These are phyloP conservation scores for Chalciporus pseudorubinellus DNA, from an alignment of 768 basidiomycete species.

Conservation along the genomic window DNA sequence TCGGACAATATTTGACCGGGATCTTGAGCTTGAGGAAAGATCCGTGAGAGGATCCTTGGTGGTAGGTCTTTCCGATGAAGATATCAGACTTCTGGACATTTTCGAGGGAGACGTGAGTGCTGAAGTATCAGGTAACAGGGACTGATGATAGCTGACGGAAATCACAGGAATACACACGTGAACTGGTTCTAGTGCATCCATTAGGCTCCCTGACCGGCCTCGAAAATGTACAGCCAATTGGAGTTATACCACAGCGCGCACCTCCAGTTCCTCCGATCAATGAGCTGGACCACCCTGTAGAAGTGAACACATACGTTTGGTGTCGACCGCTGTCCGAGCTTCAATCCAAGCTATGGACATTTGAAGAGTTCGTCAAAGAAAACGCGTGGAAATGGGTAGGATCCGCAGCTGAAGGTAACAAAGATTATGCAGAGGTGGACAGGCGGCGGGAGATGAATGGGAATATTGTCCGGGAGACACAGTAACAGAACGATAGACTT, in stretches of 20 bases:
- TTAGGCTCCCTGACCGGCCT: constrained; percentile 43
- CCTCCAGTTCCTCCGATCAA: constrained; percentile 38
- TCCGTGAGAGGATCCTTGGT: constrained; percentile 81
- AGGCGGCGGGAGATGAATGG: constrained; percentile 42
- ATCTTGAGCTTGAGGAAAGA: constrained; percentile 58
- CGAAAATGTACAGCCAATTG: constrained; percentile 21
- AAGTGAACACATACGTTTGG: constrained; percentile 79
- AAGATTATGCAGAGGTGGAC: constrained; percentile 55
- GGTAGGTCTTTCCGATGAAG: constrained; percentile 59
- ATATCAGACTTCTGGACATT: constrained; percentile 66
- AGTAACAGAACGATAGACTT: not conserved
- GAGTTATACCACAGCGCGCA: constrained; percentile 40
- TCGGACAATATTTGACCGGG: constrained; percentile 43
- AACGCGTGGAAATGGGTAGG: constrained; percentile 81
- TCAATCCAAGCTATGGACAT: constrained; percentile 70
- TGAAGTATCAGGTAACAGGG: no score
- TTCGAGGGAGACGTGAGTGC: constrained; percentile 78
- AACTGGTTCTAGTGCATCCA: constrained; percentile 52
- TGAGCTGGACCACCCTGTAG: constrained; percentile 36
- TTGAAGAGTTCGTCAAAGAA: constrained; percentile 72
- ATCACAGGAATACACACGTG: constrained; percentile 68
- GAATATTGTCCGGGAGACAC: constrained; percentile 17
- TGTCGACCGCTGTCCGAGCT: constrained; percentile 41
- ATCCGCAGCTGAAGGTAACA: constrained; percentile 30
- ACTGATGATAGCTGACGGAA: not conserved